These are phyloP conservation scores for Chytriomyces sp. DNA, from an alignment of 192 early-diverging fungal species.

Conservation along the genomic window DNA sequence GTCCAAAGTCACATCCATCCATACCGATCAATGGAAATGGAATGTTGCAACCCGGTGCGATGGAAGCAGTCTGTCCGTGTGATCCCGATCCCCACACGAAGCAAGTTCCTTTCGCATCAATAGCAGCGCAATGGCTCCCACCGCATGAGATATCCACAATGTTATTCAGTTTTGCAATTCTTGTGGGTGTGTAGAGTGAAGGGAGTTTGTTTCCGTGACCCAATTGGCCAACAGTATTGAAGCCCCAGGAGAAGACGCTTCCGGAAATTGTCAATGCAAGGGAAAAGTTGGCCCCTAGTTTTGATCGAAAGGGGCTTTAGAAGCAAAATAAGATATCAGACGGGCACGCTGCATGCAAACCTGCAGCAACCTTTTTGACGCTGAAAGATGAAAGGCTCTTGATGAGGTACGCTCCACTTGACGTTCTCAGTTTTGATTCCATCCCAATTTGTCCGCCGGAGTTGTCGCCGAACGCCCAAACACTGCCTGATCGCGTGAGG, in stretches of 20 bases:
- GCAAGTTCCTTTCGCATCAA: conserved; percentile 18
- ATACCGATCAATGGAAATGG: conserved; percentile 11
- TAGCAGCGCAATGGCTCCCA: not conserved
- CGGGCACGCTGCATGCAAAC: not conserved
- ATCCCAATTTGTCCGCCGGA: conserved; percentile 5
- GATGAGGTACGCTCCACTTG: conserved; percentile 1
- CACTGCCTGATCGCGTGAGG: not conserved
- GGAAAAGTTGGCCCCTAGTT: conserved; percentile 12
- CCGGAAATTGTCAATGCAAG: conserved; percentile 27
- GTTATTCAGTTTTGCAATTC: not conserved
- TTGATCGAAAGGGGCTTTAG: not conserved
- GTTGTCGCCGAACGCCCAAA: conserved; percentile 29
- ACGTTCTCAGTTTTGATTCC: too few relatives aligned
- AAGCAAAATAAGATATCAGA: too few relatives aligned
- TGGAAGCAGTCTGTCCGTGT: conserved; percentile 11
- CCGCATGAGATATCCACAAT: conserved; percentile 20
- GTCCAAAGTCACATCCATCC: conserved; percentile 25
- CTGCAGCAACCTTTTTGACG: conserved; percentile 6
- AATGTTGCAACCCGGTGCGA: not conserved
- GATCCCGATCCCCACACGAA: conserved; percentile 24
- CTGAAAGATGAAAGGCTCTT: not conserved
- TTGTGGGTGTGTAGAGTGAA: not conserved
- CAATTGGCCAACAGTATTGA: conserved; percentile 13
- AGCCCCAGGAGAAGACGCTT: conserved; percentile 29
- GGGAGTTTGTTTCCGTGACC: not conserved